These are phyloP conservation scores for Morella rubra DNA, from an alignment of 306 rosid species.

Conservation along the genomic window DNA sequence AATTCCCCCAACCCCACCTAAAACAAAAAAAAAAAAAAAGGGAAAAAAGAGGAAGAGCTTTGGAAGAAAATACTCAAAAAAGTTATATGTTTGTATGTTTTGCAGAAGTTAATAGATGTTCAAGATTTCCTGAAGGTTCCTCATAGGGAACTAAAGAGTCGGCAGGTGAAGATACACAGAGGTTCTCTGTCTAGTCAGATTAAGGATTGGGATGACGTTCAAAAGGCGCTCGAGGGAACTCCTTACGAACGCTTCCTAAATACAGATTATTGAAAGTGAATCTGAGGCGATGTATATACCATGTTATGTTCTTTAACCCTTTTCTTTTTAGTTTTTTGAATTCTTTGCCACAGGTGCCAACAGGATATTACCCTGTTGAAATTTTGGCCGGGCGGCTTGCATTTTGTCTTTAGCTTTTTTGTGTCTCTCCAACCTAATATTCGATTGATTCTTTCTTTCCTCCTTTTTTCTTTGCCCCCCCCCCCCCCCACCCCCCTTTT, in stretches of 20 bases:
- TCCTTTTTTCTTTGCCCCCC: too few species aligned
- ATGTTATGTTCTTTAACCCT: conserved; percentile 16
- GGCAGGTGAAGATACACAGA: conserved; percentile 92
- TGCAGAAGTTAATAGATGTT: conserved; percentile 74
- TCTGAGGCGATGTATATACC: conserved; percentile 46
- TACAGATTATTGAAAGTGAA: conserved; percentile 51
- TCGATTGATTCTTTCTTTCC: conserved; percentile 59
- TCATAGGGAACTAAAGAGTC: conserved; percentile 59
- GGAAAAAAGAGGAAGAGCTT: not conserved
- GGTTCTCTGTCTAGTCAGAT: conserved; percentile 68
- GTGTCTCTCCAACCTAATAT: conserved; percentile 34
- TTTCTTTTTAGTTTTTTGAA: conserved; percentile 23
- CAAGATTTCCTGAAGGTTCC: conserved; percentile 90
- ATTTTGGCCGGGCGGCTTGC: conserved; percentile 38
- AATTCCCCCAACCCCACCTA: not conserved
- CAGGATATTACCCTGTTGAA: conserved; percentile 48
- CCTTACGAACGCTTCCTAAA: conserved; percentile 56
- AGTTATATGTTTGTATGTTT: conserved; percentile 23
- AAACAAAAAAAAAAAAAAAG: not conserved
- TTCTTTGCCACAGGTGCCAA: conserved; percentile 31
- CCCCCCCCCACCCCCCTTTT: conserved; percentile 7
- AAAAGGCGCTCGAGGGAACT: conserved; percentile 62
- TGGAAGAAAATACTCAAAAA: conserved; percentile 3
- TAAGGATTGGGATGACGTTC: conserved; percentile 65
- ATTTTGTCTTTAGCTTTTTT: conserved; percentile 28